Base-by-base conservation (phyloP, 441 rosid genomes). In the Euphorbia celastroides region DNA sequence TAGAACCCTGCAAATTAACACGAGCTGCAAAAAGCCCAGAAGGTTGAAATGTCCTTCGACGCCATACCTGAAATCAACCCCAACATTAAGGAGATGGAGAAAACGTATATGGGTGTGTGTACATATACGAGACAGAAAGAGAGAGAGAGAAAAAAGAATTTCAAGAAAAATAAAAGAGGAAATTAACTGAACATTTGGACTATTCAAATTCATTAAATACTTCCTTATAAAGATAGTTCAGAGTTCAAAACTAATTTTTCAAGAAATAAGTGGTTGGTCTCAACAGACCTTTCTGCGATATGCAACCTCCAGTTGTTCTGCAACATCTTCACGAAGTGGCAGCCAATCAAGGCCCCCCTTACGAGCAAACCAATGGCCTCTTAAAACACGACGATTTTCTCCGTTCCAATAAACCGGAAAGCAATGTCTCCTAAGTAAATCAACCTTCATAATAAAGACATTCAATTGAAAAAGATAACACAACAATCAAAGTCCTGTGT, bases 1-100 rank as follows among this genome's bases (percentile, higher is more conserved):
- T 84, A 59, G 83, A 88, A 71, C 98, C 96, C 78, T 92, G 98
- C 83, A 94, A 73, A 74, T 92, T 94, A 67, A 92, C 75, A 61
- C 99, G 97, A 75, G 99, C 96, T 58, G 99, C 99, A 92, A 89
- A 94, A 48, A 92, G 90, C 25, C 99, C 99, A 2, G 98, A 92
- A 54, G 84, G 97, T 71, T 92, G 98, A 81, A 94, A 94, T 51
- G 88, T 88, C 80, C 98, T 88, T 64, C 98, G 81, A 68, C 73
- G 99, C 99, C 99, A 94, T 78, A 94, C 94, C 99, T 94, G 70
- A 52, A 67, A 60, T 74, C 44, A 75, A 75, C 36, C 61, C 68
- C 70, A 74, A 69, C 28, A 50, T 63, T 61, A 13, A 50, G 57
- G 62, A 64, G 57, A 51, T 26, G 34, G 59, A 56, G 34, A 52